A percentile compares a stretch with the other conserved stretches of the same genome.
Conservation (phyloP, 495 filamentous ascomycete species). For the Talaromyces liani region DNA sequence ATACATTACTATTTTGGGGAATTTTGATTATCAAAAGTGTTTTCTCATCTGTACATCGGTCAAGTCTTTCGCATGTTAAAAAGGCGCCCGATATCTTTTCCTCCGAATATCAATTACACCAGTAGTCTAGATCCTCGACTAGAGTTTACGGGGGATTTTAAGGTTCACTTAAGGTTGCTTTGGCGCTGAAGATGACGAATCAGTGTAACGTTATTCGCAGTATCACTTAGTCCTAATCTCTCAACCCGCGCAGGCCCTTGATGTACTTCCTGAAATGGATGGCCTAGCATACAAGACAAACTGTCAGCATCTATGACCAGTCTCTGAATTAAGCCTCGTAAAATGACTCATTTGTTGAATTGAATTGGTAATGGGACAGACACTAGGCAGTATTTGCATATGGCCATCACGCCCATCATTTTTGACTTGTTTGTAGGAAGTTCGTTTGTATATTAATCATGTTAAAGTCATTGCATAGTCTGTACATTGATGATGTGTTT, state of each 20-base stretch:
- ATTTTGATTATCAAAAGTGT: background rate
- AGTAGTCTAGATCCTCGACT: background rate
- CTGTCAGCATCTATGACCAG: background rate
- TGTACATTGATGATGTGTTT: background rate
- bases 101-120: background rate
- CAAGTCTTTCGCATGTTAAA: background rate
- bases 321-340: background rate
- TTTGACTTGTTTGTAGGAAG: background rate
- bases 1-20: background rate
- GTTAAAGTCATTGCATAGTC: background rate
- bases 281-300: background rate
- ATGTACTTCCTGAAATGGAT: no score
- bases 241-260: background rate
- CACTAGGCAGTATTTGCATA: background rate
- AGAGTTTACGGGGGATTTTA: background rate
- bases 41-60: background rate
- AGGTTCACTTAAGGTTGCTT: no score
- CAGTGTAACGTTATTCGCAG: background rate
- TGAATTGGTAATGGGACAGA: background rate
- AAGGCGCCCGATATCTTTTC: background rate
- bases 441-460: background rate
- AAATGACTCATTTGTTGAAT: background rate
- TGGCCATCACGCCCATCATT: background rate
- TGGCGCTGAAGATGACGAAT: background rate
- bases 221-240: background rate